phyloP scores from a whole-genome alignment of 179 eudicot species.

The Beta corolliflora region DNA sequence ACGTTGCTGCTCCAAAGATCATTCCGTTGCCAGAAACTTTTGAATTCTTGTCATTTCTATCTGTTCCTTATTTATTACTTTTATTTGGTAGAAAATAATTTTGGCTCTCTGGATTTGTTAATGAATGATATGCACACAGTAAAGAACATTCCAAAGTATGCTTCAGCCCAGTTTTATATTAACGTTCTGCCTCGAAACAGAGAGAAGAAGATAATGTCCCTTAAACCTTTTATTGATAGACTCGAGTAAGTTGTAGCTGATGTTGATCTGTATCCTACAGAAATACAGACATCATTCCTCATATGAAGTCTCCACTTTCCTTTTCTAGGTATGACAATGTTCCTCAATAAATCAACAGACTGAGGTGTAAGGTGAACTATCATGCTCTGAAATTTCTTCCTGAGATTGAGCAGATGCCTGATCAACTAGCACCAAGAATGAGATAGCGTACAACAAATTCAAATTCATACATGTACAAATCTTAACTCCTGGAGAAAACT shows the following conservation, averaged over 20 bases:
- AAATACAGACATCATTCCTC: background rate
- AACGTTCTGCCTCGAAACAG: slow-evolving; percentile 95
- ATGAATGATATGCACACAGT: slow-evolving; percentile 78
- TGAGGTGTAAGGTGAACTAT: too few relatives aligned
- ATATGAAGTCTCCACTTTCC: too few relatives aligned
- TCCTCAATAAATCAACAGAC: too few relatives aligned
- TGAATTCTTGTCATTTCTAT: background rate
- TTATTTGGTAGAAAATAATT: background rate
- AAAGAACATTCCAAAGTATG: slow-evolving; percentile 97
- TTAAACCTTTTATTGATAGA: slow-evolving; percentile 97
- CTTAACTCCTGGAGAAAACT: background rate
- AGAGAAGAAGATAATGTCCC: slow-evolving; percentile 97
- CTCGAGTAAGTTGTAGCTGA: slow-evolving; percentile 70
- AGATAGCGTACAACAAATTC: too few relatives aligned
- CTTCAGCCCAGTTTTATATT: slow-evolving; percentile 90
- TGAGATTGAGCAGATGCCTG: too few relatives aligned
- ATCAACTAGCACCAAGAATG: too few relatives aligned
- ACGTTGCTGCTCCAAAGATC: background rate
- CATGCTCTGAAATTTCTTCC: too few relatives aligned
- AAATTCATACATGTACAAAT: slow-evolving; percentile 82
- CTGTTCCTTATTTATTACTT: background rate
- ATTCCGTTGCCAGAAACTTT: background rate
- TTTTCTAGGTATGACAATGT: too few relatives aligned
- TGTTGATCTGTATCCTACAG: background rate
- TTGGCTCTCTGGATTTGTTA: background rate